Base-by-base conservation (phyloP, 1,284 basidiomycete species). In the Naganishia sp. region DNA sequence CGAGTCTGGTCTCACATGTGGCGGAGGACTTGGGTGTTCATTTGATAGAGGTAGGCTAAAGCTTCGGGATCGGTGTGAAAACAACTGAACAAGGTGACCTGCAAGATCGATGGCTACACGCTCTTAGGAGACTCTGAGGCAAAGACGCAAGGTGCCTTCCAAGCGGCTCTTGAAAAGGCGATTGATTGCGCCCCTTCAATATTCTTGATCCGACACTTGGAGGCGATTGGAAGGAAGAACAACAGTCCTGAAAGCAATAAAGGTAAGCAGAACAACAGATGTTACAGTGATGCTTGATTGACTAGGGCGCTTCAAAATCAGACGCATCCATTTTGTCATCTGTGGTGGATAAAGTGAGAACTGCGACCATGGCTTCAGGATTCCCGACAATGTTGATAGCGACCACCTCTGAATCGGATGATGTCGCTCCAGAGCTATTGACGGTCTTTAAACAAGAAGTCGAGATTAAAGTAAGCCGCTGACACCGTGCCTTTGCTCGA, bases 361-460 rank as follows among this genome's bases (percentile, higher is more conserved):
- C 31, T 39, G 58, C 58, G 2, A 49, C 49, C 17, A 25, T 47
- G 50, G 74, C 82, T 9, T 84, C 84, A 2, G 86, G 86, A 1
- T 86, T 84, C 70, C 90, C 91, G 10, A 84, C 88, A 2, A 74
- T 94, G 10, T 81, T 93, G 5, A 77, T 93, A 58, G 94, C 86
- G 5, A 94, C 90, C 1, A 88, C 88, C 0, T 84, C 84, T 51
- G 89, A 90, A 61, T 79, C 84, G 2, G 87, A 87, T 39, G 83
- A 84, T 45, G 83, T 94, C 6, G 87, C 92, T 0, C 77, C 85
- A 3, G 84, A 84, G 3, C 80, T 96, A 2, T 75, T 90, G 32
- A 84, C 85, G 1, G 87, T 84, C 67, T 97, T 98, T 82, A 97
- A 96, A 78, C 92, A 95, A 74, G 90, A 94, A 72, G 82, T 97